A percentile compares a stretch with the other conserved stretches of the same genome.
phyloP scores from a whole-genome alignment of 108 stramenopile species.

The Cyclotella atomus region DNA sequence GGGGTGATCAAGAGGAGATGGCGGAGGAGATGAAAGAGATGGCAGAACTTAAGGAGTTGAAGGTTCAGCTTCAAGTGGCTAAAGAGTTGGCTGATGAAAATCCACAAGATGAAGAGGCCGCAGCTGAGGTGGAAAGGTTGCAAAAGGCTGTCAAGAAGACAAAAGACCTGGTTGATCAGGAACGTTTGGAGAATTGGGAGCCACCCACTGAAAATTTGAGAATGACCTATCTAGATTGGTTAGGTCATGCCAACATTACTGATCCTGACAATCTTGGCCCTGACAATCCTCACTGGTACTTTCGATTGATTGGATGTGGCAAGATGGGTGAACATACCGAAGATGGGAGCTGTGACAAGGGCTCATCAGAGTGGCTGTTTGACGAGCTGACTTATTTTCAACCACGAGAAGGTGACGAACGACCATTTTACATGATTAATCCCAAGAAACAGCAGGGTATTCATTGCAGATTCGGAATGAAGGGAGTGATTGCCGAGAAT shows the following conservation, averaged over 20 bases:
- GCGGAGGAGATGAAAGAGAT: conserved; percentile 26
- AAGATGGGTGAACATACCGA: conserved; percentile 53
- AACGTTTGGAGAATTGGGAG: conserved; percentile 58
- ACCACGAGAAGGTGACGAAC: conserved; percentile 46
- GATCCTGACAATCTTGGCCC: conserved; percentile 66
- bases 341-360: conserved; percentile 66
- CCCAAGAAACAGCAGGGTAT: conserved; percentile 89
- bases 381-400: conserved; percentile 89
- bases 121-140: conserved; percentile 20
- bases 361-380: conserved; percentile 71
- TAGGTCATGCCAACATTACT: conserved; percentile 73
- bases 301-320: conserved; percentile 78
- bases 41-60: conserved; percentile 26
- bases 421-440: conserved; percentile 86
- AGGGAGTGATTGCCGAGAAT: conserved; percentile 90
- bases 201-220: conserved; percentile 77
- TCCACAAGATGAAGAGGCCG: conserved; percentile 40
- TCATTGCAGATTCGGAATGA: conserved; percentile 97
- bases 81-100: conserved; percentile 15
- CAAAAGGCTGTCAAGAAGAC: conserved; percentile 13
- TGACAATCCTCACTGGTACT: conserved; percentile 92
- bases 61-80: conserved; percentile 14
- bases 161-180: conserved; percentile 9
- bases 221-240: conserved; percentile 90
- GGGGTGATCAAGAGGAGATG: conserved; percentile 47